Evolutionary conservation across 2,329 filamentous ascomycete genomes (phyloP), one percentile per base, ranked within the genome.

Genomic region (Sporothrix phasma): DNA sequence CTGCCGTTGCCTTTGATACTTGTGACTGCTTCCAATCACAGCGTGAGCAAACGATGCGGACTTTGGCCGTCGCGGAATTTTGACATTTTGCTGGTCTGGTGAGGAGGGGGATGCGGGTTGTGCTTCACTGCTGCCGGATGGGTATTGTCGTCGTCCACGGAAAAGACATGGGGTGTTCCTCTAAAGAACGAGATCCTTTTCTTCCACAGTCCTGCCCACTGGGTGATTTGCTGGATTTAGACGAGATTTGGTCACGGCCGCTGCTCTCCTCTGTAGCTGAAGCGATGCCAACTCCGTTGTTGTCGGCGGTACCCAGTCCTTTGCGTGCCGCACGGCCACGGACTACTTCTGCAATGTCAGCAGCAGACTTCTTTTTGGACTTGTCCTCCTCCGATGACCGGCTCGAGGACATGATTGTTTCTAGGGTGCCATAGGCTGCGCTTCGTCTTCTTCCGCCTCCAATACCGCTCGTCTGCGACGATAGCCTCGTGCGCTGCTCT

Each of bases 331-430:
- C 75, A 61, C 81, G 78, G 29, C 80, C 82, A 46, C 79, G 81
- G 41, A 84, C 78, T 63, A 82, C 79, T 6, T 81, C 80, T 0
- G 80, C 79, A 29, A 86, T 75, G 64, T 84, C 82, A 1, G 80
- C 76, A 0, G 84, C 84, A 0, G 83, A 78, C 70, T 81, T 85
- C 72, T 84, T 85, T 68, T 80, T 83, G n/a, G 79, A 76, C 68
- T 79, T 81, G 47, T 85, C 84, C 41, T 86, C 84, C 67, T 87
- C 84, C 0, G 84, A 86, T 1, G 84, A 87, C 29, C 84, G 79
- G 66, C 84, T 87, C 0, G 83, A 85, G 26, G 83, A 86, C 78
- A 87, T 87, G 70, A 87, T 87, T 0, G 84, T 87, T 69, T 88
- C 84, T 3, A 87, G 73, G 0, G 84, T 87, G 3, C 84, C 83